Percentiles rank a stretch among this genome's conserved stretches.
Evolutionary conservation across 192 early-diverging fungal genomes (phyloP).

Genomic region (Entrophospora sp.): DNA sequence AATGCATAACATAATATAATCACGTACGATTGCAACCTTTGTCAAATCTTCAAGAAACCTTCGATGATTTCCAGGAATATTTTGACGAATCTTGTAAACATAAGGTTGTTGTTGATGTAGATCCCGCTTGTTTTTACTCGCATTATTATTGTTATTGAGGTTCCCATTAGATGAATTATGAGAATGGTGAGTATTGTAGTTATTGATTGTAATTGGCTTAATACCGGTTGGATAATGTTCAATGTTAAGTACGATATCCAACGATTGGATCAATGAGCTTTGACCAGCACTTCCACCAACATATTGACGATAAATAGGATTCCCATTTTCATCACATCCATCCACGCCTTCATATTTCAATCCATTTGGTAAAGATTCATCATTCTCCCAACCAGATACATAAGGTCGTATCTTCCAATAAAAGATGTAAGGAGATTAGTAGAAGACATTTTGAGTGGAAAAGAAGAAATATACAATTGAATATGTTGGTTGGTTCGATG

Average conservation of each 20-base stretch:
- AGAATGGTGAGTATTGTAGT: no score
- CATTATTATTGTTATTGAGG: slow-evolving; percentile 15
- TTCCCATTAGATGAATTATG: neutral
- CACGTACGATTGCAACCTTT: slow-evolving; percentile 55
- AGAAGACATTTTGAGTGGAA: no score
- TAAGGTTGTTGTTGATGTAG: slow-evolving; percentile 67
- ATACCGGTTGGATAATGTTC: slow-evolving; percentile 73
- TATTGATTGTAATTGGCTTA: slow-evolving; percentile 12
- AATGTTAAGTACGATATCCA: slow-evolving; percentile 84
- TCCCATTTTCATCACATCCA: slow-evolving; percentile 36
- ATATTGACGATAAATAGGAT: slow-evolving; percentile 61
- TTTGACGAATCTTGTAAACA: slow-evolving; percentile 82
- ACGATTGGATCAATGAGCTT: slow-evolving; percentile 80
- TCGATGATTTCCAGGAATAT: slow-evolving; percentile 85
- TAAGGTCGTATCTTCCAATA: slow-evolving; percentile 90
- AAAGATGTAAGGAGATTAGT: slow-evolving; percentile 89
- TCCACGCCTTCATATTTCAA: slow-evolving; percentile 89
- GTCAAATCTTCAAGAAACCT: slow-evolving; percentile 73
- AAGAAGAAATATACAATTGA: no score
- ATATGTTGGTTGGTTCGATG: no score
- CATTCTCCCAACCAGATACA: slow-evolving; percentile 85
- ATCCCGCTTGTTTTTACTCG: slow-evolving; percentile 15
- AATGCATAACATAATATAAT: slow-evolving; percentile 38
- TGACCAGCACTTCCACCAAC: slow-evolving; percentile 94
- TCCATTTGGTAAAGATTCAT: slow-evolving; percentile 77